Base-by-base conservation (phyloP, 2,329 filamentous ascomycete species). In the Chaetomiaceae sp. region DNA sequence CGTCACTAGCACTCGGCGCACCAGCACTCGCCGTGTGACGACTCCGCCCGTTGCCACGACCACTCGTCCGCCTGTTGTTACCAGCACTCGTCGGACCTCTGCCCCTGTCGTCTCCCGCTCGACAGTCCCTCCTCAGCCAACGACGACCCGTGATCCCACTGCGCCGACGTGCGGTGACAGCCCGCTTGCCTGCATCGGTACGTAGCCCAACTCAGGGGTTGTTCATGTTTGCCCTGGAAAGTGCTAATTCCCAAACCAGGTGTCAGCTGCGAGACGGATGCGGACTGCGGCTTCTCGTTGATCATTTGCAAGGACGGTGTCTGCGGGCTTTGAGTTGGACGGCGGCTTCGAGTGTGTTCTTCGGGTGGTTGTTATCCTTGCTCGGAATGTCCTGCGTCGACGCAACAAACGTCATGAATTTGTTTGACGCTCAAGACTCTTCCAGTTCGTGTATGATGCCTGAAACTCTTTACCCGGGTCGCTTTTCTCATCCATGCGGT, bases 301-400 rank as follows among this genome's bases (percentile, higher is more conserved):
- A 57, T 57, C 44, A 53, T 59, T n/a, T 59, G 57, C 48, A 50
- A 53, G 22, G 29, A 57, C 34, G 48, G 51, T 7, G 52, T 54
- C n/a, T 59, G 57, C n/a, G 48, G 54, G 12, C 36, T 51, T 2
- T 45, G 14, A 46, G 44, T 19, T 44, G 5, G 44, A 9, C 19
- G 36, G 3, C 4, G 1, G 5, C 11, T 45, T 15, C 4, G 6
- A 23, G 9, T 22, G 29, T n/a, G 25, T n/a, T n/a, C n/a, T n/a
- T n/a, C n/a, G n/a, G n/a, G n/a, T n/a, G n/a, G n/a, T n/a, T n/a
- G n/a, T n/a, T n/a, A n/a, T 22, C 11, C 6, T 33, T 15, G 9
- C 19, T 20, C 11, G 14, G 14, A 3, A 15, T 20, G 2, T 19
- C 27, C 27, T 31, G 4, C 9, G 8, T 6, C 3, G 5, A 9